Evolutionary conservation across 176 grass and related monocot genomes (phyloP).

Genomic region (Miscanthus lutarioriparius): DNA sequence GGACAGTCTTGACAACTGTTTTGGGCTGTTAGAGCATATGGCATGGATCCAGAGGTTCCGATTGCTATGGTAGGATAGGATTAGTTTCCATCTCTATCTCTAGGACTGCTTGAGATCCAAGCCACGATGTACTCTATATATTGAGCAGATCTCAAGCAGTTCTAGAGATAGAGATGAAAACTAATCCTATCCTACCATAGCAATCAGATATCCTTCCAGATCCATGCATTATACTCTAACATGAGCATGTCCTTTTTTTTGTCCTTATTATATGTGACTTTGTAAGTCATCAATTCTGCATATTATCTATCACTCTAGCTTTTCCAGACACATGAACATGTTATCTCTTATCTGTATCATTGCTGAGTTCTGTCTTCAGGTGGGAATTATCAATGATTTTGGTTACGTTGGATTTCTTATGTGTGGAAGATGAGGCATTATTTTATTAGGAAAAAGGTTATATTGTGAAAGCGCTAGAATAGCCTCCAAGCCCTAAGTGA

Average conservation of each 20-base stretch:
- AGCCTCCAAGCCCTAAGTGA: neutral
- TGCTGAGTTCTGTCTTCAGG: conserved; percentile 19
- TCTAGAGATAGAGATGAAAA: neutral
- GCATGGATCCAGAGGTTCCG: neutral
- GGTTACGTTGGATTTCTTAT: neutral
- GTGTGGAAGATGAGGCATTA: neutral
- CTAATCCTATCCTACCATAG: neutral
- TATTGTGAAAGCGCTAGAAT: conserved; percentile 15
- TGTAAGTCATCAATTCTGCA: conserved; percentile 17
- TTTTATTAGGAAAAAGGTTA: conserved; percentile 14
- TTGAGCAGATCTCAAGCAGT: neutral
- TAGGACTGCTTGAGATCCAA: neutral
- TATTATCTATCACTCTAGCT: conserved; percentile 21
- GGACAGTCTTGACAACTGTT: conserved; percentile 8
- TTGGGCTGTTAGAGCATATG: neutral
- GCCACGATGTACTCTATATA: neutral
- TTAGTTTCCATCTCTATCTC: neutral
- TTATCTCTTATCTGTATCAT: conserved; percentile 16
- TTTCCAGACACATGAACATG: neutral
- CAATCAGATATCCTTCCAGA: neutral
- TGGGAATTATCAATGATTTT: neutral
- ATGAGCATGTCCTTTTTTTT: neutral
- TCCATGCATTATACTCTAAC: neutral
- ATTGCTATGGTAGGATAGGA: neutral
- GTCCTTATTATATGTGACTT: conserved; percentile 5